phyloP scores from a whole-genome alignment of 345 rosid species.

The Arabidopsis arenosa region DNA sequence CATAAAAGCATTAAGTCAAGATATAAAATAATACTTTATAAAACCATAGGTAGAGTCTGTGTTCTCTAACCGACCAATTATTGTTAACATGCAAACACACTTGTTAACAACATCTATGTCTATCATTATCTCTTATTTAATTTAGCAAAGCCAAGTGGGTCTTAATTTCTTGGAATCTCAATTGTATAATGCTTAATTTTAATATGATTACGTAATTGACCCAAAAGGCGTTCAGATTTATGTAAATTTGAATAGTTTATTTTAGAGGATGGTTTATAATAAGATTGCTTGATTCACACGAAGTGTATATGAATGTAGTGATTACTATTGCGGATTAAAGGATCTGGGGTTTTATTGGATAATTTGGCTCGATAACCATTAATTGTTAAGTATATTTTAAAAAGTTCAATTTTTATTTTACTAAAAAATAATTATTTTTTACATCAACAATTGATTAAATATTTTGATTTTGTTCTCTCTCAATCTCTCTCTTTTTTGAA shows the following conservation, averaged over 20 bases:
- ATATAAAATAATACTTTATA: not conserved
- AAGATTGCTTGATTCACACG: not conserved
- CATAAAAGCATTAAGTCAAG: not conserved
- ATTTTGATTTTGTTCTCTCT: not conserved
- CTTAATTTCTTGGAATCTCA: constrained; percentile 3
- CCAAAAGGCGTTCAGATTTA: not conserved
- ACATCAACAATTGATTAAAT: not conserved
- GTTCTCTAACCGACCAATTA: constrained; percentile 31
- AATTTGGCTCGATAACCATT: not conserved
- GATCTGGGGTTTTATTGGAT: not conserved
- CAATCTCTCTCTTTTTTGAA: no score
- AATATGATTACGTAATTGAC: constrained; percentile 18
- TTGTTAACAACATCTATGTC: constrained; percentile 37
- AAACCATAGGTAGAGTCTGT: constrained; percentile 30
- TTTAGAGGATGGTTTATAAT: not conserved
- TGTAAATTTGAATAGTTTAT: not conserved
- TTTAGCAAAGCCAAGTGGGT: constrained; percentile 30
- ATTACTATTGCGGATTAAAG: not conserved
- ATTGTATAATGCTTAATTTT: constrained; percentile 7
- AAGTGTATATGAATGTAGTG: not conserved
- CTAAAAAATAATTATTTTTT: no score
- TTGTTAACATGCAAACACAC: constrained; percentile 40
- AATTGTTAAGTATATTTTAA: no score
- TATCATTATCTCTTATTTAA: constrained; percentile 14
- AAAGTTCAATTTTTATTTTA: not conserved